Base-by-base conservation (phyloP, 495 filamentous ascomycete genomes). In the Penicillium mononematosum region DNA sequence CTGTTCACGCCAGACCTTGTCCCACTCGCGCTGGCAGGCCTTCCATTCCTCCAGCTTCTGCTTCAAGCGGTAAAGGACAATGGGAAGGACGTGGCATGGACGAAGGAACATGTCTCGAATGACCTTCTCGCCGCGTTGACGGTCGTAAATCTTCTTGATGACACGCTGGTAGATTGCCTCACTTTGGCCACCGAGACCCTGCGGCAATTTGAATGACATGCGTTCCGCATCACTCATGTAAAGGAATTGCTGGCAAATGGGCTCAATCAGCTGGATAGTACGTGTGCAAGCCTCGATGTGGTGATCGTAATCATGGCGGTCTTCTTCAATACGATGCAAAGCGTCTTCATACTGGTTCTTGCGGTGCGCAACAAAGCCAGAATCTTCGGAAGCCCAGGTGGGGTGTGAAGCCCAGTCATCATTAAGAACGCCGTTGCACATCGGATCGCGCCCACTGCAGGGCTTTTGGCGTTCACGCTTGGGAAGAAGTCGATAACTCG, bases 371-470 rank as follows among this genome's bases (percentile, higher is more conserved):
- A 99, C 91, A 62, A 99, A 99, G 2, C 95, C 95, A 31, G 91
- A 96, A 66, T 99, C 95, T 72, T 99, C 95, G 1, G 92, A 97
- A 1, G 93, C 95, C 95, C 95, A 99, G 4, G 95, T 99, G 1
- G 95, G 95, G 74, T 98, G 94, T 45, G 92, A 97, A 2, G 92
- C 94, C 95, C 95, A 99, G 58, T 96, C 89, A 64, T 99, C 94
- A 56, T 99, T 99, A 44, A 99, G 80, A 1, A 98, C 94, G 44
- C 83, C 80, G 53, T 87, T 82, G 69, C 95, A 99, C 60, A 98
- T 85, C 70, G 94, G 89, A 68, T 99, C 95, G 38, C 95, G 88
- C 17, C 95, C 95, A 64, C 88, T 90, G 75, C 95, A 99, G 1
- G 85, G 81, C 73, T 92, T 91, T 41, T 91, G 83, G 5, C 90